Percentiles rank a stretch among this genome's conserved stretches.
Conservation (phyloP, 129 eudicot species). For the Lonicera japonica region DNA sequence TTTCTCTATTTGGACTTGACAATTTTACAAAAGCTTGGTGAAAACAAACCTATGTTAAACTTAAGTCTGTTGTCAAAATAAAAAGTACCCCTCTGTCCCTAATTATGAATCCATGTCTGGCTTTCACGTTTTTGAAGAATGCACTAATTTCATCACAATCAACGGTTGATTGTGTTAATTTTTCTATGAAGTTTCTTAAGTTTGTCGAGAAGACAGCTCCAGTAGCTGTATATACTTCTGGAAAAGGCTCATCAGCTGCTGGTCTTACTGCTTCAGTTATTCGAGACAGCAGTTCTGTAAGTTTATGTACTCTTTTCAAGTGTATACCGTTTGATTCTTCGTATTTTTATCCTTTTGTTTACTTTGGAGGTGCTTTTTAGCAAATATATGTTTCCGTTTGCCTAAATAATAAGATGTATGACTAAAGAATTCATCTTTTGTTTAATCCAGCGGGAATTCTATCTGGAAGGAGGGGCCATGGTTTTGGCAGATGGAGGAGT, state of each 20-base stretch:
- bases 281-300: constrained; percentile 85
- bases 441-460: constrained; percentile 78
- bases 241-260: constrained; percentile 99
- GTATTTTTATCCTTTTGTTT: too few species aligned
- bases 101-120: background rate
- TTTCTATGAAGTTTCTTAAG: constrained; percentile 70
- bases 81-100: too few species aligned
- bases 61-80: too few species aligned
- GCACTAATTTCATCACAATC: too few species aligned
- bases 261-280: constrained; percentile 99
- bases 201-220: constrained; percentile 99
- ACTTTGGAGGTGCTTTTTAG: too few species aligned
- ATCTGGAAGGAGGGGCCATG: constrained; percentile 99
- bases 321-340: background rate
- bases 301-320: constrained; percentile 12
- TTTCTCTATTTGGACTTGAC: background rate
- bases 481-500: constrained; percentile 99
- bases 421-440: background rate
- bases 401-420: background rate
- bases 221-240: constrained; percentile 93
- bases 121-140: background rate
- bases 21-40: background rate
- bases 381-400: background rate
- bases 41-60: background rate
- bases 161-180: constrained; percentile 3